Conservation (phyloP, 257 asterid genomes). For the Gentiana macrophylla region DNA sequence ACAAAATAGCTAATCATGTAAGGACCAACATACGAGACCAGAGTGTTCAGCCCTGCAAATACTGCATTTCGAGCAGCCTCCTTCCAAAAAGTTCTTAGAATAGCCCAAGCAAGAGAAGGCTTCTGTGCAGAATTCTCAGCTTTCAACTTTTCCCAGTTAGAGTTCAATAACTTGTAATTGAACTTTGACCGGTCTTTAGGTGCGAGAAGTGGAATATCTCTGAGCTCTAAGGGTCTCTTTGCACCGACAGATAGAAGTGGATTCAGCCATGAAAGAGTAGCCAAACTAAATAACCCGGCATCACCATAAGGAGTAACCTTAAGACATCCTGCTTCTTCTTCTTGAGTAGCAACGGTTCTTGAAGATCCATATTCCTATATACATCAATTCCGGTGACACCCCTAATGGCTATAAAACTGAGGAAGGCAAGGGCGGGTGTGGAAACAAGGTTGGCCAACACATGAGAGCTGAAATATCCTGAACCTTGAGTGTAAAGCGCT, state of each 20-base stretch:
- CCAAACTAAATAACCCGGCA: slow-evolving; percentile 80
- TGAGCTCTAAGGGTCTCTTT: slow-evolving; percentile 87
- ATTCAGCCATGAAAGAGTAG: slow-evolving; percentile 87
- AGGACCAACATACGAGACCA: slow-evolving; percentile 84
- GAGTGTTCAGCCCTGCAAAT: slow-evolving; percentile 67
- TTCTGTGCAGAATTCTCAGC: slow-evolving; percentile 45
- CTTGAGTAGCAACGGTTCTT: slow-evolving; percentile 43
- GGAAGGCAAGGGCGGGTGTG: slow-evolving; percentile 61
- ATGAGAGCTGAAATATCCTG: slow-evolving; percentile 52
- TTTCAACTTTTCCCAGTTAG: slow-evolving; percentile 75
- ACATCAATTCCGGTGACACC: slow-evolving; percentile 63
- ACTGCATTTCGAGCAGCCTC: slow-evolving; percentile 79
- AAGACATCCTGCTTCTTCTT: slow-evolving; percentile 90
- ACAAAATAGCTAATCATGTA: slow-evolving; percentile 86
- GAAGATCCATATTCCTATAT: slow-evolving; percentile 52
- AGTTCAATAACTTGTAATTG: slow-evolving; percentile 65
- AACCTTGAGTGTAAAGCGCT: slow-evolving; percentile 43
- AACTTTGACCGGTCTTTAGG: slow-evolving; percentile 83
- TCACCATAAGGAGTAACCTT: slow-evolving; percentile 78
- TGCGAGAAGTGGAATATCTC: slow-evolving; percentile 77
- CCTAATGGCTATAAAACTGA: slow-evolving; percentile 55
- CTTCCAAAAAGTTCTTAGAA: slow-evolving; percentile 68
- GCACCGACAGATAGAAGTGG: slow-evolving; percentile 91
- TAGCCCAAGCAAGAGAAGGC: slow-evolving; percentile 87
- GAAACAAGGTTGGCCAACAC: slow-evolving; percentile 49